Evolutionary conservation across 1,139 yeast species (phyloP), one percentile per base, ranked within the genome.

Genomic region (Kurtzmaniella quercitrusa): DNA sequence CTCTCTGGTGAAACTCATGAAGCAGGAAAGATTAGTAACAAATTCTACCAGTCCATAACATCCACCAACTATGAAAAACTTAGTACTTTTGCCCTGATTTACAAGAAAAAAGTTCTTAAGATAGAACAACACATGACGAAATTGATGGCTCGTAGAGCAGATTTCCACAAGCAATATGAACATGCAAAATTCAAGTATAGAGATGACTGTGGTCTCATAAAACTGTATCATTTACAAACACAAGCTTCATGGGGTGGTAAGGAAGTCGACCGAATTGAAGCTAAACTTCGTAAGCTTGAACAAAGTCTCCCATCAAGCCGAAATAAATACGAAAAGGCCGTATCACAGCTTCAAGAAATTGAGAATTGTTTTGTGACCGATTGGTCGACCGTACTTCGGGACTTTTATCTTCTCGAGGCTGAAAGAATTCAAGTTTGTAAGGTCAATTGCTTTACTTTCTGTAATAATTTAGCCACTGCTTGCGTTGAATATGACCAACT

Each of bases 401-500:
- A 80, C 50, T 72, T 88, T 47, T 95, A 91, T 61, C 80, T 73
- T 46, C 65, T 88, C 49, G 98, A 93, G 57, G 78, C 79, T 41
- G 89, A 87, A 54, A 75, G 96, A 49, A 80, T 89, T 43, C 85
- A 85, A 53, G 76, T 83, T 46, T 59, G 88, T 45, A 88, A 89
- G 54, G 71, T 85, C 15, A 87, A 84, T 54, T 63, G 94, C 49
- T 94, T 96, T 84, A 85, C 83, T 37, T 91, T 76, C 59, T 83
- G 95, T 42, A 88, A 88, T 59, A 74, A 82, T 42, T 71, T 85
- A 11, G 87, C 95, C 4, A 75, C 88, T 0, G 74, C 83, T 5
- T 88, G 95, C 57, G 93, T 88, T 21, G 80, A 80, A 40, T 85
- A 84, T 52, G 96, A 88, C 55, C 86, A 81, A 46, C 66, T 82